A percentile compares a stretch with the other conserved stretches of the same genome.
Conservation (phyloP, 768 basidiomycete species). For the Leccinum subgranulosum region DNA sequence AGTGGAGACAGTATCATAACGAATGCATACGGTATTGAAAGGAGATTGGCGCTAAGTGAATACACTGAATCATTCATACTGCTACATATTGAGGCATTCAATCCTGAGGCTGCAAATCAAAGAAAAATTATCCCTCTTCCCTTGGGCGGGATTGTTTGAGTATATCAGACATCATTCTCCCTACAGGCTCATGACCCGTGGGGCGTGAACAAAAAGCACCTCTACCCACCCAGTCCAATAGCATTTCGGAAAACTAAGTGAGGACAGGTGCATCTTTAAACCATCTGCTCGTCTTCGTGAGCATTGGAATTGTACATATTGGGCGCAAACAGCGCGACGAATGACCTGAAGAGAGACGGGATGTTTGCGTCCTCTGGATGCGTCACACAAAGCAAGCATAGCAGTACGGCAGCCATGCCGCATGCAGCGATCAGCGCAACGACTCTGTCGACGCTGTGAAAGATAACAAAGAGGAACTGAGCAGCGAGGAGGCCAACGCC, state of each 20-base stretch:
- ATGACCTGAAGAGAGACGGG: background rate
- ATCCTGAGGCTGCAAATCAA: background rate
- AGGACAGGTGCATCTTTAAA: constrained; percentile 14
- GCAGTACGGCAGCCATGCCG: constrained; percentile 5
- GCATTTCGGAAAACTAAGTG: background rate
- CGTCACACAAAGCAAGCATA: constrained; percentile 10
- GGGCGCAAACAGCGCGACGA: constrained; percentile 5
- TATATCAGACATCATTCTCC: too few species aligned
- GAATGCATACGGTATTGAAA: too few species aligned
- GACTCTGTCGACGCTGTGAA: constrained; percentile 8
- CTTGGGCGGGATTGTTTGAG: too few species aligned
- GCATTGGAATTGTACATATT: constrained; percentile 1
- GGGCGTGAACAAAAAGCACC: constrained; percentile 7
- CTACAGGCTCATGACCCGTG: background rate
- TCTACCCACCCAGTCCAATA: constrained; percentile 1
- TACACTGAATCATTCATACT: too few species aligned
- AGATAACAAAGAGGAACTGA: constrained; percentile 25
- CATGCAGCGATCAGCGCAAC: constrained; percentile 11
- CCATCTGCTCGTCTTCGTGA: constrained; percentile 5
- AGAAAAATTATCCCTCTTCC: too few species aligned
- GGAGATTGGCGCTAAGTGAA: too few species aligned
- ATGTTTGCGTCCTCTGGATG: constrained; percentile 12
- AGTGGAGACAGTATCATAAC: too few species aligned
- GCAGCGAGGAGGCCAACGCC: constrained; percentile 30
- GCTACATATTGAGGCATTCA: too few species aligned